Percentiles rank a stretch among this genome's conserved stretches.
Evolutionary conservation across 2,329 filamentous ascomycete genomes (phyloP).

Genomic region (Ascocoryne sarcoides): DNA sequence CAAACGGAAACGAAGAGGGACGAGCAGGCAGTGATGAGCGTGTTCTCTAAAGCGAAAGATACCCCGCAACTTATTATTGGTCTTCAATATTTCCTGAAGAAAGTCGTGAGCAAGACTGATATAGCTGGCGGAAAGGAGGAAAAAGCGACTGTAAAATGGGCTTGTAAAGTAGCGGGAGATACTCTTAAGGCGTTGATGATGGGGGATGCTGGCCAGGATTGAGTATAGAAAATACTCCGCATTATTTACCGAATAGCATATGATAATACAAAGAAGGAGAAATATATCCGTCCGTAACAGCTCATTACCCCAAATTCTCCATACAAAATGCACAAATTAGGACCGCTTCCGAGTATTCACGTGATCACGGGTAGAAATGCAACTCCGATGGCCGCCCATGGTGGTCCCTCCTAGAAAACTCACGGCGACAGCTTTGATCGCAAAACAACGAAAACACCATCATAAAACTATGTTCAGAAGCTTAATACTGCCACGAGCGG

Average conservation of each 20-base stretch:
- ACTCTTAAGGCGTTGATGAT: constrained; percentile 20
- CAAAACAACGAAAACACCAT: no score
- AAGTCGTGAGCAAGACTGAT: constrained; percentile 59
- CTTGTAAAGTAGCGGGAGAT: constrained; percentile 36
- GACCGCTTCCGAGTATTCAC: no score
- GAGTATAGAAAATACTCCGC: neutral
- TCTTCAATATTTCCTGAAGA: constrained; percentile 71
- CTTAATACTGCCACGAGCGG: constrained; percentile 51
- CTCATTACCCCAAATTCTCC: no score
- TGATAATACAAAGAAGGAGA: no score
- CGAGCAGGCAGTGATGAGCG: constrained; percentile 50
- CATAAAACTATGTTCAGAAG: constrained; percentile 48
- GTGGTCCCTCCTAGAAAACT: no score
- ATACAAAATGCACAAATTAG: no score
- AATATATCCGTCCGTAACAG: no score
- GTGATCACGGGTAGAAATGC: no score
- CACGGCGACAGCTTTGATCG: no score
- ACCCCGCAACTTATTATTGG: constrained; percentile 62
- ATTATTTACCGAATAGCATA: no score
- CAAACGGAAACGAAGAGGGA: constrained; percentile 38
- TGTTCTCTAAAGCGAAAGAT: constrained; percentile 57
- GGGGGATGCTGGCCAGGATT: constrained; percentile 10
- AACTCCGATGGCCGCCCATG: no score
- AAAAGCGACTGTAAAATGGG: constrained; percentile 38
- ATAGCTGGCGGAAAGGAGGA: constrained; percentile 41